These are phyloP conservation scores for Arthrinium phaeospermum DNA, from an alignment of 2,329 filamentous ascomycete genomes.

Conservation along the genomic window DNA sequence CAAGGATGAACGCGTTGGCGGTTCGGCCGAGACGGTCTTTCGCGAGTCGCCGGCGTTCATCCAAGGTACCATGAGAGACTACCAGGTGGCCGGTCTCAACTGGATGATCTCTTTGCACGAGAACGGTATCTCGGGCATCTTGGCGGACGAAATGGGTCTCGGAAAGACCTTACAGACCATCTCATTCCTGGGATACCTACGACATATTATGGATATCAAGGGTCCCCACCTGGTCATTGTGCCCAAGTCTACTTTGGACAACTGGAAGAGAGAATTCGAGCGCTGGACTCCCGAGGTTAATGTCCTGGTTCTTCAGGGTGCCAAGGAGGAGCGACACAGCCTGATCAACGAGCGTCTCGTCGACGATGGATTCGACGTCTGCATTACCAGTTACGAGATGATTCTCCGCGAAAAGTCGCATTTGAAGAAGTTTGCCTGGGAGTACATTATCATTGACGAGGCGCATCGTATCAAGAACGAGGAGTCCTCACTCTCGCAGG, in stretches of 20 bases:
- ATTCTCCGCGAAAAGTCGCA: slow-evolving; percentile 93
- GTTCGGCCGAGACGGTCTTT: slow-evolving; percentile 87
- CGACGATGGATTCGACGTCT: slow-evolving; percentile 95
- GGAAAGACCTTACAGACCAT: slow-evolving; percentile 98
- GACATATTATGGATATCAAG: slow-evolving; percentile 86
- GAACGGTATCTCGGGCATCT: slow-evolving; percentile 97
- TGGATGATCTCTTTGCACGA: slow-evolving; percentile 98
- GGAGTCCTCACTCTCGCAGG: slow-evolving; percentile 93
- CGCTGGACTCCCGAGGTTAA: slow-evolving; percentile 97
- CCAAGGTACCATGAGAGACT: slow-evolving; percentile 90
- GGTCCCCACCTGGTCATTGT: slow-evolving; percentile 92
- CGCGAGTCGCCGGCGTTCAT: slow-evolving; percentile 93
- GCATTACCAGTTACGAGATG: slow-evolving; percentile 99
- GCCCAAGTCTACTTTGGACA: slow-evolving; percentile 96
- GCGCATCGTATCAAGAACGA: slow-evolving; percentile 99
- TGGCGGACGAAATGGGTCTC: slow-evolving; percentile 98
- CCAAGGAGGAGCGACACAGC: slow-evolving; percentile 88
- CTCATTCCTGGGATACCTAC: slow-evolving; percentile 91
- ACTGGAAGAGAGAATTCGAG: slow-evolving; percentile 95
- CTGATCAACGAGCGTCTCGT: slow-evolving; percentile 92
- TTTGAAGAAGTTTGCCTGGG: slow-evolving; percentile 97
- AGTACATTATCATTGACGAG: slow-evolving; percentile 99
- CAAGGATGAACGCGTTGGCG: slow-evolving; percentile 87
- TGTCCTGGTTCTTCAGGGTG: slow-evolving; percentile 90
- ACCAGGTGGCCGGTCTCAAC: slow-evolving; percentile 93